Evolutionary conservation across 2,329 filamentous ascomycete genomes (phyloP).

Genomic region (Xylaria sp.): DNA sequence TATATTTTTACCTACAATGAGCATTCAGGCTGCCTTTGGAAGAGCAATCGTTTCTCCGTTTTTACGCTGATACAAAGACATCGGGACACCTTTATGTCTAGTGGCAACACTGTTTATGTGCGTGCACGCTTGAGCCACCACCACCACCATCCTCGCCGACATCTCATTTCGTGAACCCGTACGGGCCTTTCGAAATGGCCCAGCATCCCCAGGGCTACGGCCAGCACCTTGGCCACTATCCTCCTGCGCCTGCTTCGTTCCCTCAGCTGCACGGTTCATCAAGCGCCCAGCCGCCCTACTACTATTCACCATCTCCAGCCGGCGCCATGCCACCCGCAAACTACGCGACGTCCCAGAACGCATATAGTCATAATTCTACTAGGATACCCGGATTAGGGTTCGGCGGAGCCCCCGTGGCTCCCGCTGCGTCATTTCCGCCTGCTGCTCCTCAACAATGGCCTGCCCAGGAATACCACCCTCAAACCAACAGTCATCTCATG

Average conservation of each 20-base stretch:
- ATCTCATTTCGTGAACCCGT: conserved; percentile 21
- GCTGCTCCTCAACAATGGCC: conserved; percentile 26
- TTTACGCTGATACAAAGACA: conserved; percentile 5
- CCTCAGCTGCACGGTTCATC: conserved; percentile 7
- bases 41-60: conserved; percentile 10
- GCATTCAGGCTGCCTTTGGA: background rate
- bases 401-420: conserved; percentile 30
- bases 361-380: conserved; percentile 47
- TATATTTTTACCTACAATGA: conserved; percentile 11
- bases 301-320: conserved; percentile 16
- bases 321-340: conserved; percentile 30
- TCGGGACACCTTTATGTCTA: conserved; percentile 2
- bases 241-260: conserved; percentile 24
- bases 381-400: conserved; percentile 49
- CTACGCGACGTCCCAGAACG: conserved; percentile 41
- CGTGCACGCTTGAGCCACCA: background rate
- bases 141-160: background rate
- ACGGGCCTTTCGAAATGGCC: conserved; percentile 43
- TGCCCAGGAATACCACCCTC: conserved; percentile 12
- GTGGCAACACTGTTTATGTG: conserved; percentile 11
- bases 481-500: conserved; percentile 11
- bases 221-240: conserved; percentile 40
- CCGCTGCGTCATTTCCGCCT: conserved; percentile 20
- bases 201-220: conserved; percentile 47
- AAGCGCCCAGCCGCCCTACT: conserved; percentile 18